A percentile compares a stretch with the other conserved stretches of the same genome.
Evolutionary conservation across 768 basidiomycete species (phyloP).

Genomic region (Tephrocybe rancida): DNA sequence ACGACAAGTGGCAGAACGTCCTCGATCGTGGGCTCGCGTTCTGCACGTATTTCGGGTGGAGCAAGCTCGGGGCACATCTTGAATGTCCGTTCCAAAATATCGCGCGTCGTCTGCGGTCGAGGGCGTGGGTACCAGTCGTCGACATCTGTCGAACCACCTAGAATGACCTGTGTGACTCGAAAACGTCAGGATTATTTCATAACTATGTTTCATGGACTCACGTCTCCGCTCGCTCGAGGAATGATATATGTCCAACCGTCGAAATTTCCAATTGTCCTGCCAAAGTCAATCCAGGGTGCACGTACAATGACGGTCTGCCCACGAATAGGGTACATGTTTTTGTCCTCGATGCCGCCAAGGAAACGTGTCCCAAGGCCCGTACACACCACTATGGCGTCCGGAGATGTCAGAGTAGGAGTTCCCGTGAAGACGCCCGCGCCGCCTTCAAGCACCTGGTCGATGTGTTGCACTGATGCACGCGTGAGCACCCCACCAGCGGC

Average conservation of each 20-base stretch:
- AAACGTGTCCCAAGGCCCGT: slow-evolving; percentile 74
- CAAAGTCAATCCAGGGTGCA: slow-evolving; percentile 68
- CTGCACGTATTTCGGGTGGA: slow-evolving; percentile 51
- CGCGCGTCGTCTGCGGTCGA: slow-evolving; percentile 60
- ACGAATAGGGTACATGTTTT: slow-evolving; percentile 70
- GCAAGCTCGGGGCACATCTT: slow-evolving; percentile 59
- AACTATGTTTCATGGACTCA: slow-evolving; percentile 17
- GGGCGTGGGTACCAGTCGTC: slow-evolving; percentile 76
- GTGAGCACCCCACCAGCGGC: slow-evolving; percentile 62
- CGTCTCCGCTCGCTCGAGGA: slow-evolving; percentile 60
- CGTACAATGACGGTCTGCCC: slow-evolving; percentile 83
- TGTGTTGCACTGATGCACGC: slow-evolving; percentile 65
- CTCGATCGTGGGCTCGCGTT: slow-evolving; percentile 47
- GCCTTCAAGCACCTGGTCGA: slow-evolving; percentile 70
- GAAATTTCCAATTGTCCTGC: slow-evolving; percentile 44
- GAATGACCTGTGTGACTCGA: slow-evolving; percentile 39
- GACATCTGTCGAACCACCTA: slow-evolving; percentile 59
- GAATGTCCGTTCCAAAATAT: slow-evolving; percentile 57
- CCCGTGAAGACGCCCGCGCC: slow-evolving; percentile 41
- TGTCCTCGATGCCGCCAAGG: slow-evolving; percentile 83
- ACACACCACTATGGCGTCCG: slow-evolving; percentile 69
- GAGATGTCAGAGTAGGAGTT: slow-evolving; percentile 21
- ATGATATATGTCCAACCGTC: slow-evolving; percentile 65
- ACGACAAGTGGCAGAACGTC: slow-evolving; percentile 51
- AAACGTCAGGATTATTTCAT: not conserved